Evolutionary conservation across 164 flowering plant species (phyloP), one percentile per base, ranked within the genome.

Genomic region (Platanus orientalis): DNA sequence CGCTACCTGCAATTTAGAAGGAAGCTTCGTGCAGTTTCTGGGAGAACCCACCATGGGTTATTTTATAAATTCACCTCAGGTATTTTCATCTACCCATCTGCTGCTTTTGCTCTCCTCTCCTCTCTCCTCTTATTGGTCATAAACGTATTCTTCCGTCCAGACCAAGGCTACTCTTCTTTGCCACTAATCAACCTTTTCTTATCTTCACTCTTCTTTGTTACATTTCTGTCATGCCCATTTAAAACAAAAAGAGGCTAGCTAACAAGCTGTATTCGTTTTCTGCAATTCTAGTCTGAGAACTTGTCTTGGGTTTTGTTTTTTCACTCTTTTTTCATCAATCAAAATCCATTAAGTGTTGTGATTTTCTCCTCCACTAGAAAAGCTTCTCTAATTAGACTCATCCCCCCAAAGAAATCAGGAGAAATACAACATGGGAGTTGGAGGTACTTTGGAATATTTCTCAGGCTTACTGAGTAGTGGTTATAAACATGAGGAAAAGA

Each of bases 381-480:
- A 30, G 54, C 52, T 39, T 58, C 52, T 57, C 53, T 42, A n/a
- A n/a, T n/a, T 29, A 25, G 6, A 44, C 34, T 13, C 42, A 7
- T 14, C 27, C 23, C 23, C 58, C 13, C 29, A 11, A 34, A 53
- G 52, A 45, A 30, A 58, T 34, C 50, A 51, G 36, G 58, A 55
- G 2, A 55, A 55, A 55, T 9, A 55, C 36, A 55, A 64, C 61
- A 85, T 85, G 87, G 87, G 90, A 44, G 77, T 83, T 69, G 69
- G 67, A 51, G 82, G 84, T 0, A 79, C 82, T 4, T 50, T 82
- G 58, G 85, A 81, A 69, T 84, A 74, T 68, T 65, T 85, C 16
- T 81, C 86, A 19, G 86, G 77, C 32, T 56, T 83, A 63, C 73
- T 85, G 69, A 68, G 71, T 21, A 55, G 73, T 42, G 70, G 77